These are phyloP conservation scores for Didymella pomorum DNA, from an alignment of 2,329 filamentous ascomycete genomes.

Conservation along the genomic window DNA sequence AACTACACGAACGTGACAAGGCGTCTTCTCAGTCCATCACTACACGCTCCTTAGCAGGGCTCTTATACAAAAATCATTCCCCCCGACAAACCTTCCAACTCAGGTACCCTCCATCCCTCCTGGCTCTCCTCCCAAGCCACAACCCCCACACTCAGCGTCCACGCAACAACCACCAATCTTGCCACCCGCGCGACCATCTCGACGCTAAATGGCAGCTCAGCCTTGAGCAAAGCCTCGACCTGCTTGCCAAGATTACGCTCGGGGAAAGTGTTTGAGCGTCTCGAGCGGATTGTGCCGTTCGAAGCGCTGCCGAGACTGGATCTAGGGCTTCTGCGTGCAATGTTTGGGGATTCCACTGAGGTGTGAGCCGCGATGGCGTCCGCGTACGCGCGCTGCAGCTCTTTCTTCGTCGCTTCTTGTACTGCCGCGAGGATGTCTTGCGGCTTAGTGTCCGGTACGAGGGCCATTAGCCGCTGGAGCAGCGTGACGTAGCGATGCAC, in stretches of 20 bases:
- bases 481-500: constrained; percentile 42
- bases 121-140: constrained; percentile 38
- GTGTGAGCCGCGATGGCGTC: constrained; percentile 28
- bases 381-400: constrained; percentile 34
- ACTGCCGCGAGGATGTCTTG: constrained; percentile 32
- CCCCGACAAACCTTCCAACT: constrained; percentile 12
- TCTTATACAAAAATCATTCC: constrained; percentile 21
- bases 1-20: too few relatives aligned
- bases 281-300: not conserved
- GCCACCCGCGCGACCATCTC: constrained; percentile 36
- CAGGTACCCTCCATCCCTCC: constrained; percentile 27
- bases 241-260: constrained; percentile 33
- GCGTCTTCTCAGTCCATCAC: too few relatives aligned
- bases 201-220: constrained; percentile 36
- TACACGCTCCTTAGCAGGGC: too few relatives aligned
- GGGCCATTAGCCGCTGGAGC: constrained; percentile 40
- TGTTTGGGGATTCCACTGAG: too few relatives aligned
- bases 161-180: constrained; percentile 43
- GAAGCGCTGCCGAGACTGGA: constrained; percentile 15
- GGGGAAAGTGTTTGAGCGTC: constrained; percentile 21
- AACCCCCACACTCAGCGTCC: constrained; percentile 39
- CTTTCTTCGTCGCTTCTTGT: constrained; percentile 30
- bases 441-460: constrained; percentile 34
- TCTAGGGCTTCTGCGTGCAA: too few relatives aligned
- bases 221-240: constrained; percentile 39